Evolutionary conservation across 495 filamentous ascomycete genomes (phyloP), one percentile per base, ranked within the genome.

Genomic region (Hypoxylon cercidicola): DNA sequence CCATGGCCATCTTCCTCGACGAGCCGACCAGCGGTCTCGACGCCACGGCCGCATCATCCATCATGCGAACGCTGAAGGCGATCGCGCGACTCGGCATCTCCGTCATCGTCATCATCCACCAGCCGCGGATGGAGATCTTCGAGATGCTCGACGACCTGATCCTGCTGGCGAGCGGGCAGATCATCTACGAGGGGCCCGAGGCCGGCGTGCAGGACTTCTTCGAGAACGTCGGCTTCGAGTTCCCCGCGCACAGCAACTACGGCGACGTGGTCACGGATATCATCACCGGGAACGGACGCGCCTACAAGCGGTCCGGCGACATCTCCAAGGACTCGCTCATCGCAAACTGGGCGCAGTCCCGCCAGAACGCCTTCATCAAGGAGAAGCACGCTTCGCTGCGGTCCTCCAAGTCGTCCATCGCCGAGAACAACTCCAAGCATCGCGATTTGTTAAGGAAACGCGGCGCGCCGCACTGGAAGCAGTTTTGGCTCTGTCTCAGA

Each of bases 21-120:
- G 87, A 89, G 61, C 87, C 87, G 0, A 89, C 87, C 0, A 86
- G 84, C 10, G 87, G 87, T 16, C 79, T 90, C 9, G 87, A 90
- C 66, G 85, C 86, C 0, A 88, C 87, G 9, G 80, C 83, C 34
- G 87, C 87, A 10, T 85, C 80, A 18, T 85, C 83, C 20, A 87
- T 89, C 60, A 83, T 89, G 77, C 69, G 75, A 1, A 76, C 79
- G 1, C 69, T 82, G 8, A 75, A 76, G 49, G 78, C 79, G 3
- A 77, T 82, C 54, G 74, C 74, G 9, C 69, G 75, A 15, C 72
- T 81, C 9, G 80, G 80, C 10, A 79, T 81, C 16, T 78, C 80
- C 11, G 77, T 80, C 32, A 79, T 82, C 59, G 72, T 75, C 40
- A 79, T 80, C 49, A 81, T 80, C 56, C 78, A 80, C 56, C 78